Evolutionary conservation across 2,329 filamentous ascomycete species (phyloP).

Genomic region (Arthrobotrys musiformis): DNA sequence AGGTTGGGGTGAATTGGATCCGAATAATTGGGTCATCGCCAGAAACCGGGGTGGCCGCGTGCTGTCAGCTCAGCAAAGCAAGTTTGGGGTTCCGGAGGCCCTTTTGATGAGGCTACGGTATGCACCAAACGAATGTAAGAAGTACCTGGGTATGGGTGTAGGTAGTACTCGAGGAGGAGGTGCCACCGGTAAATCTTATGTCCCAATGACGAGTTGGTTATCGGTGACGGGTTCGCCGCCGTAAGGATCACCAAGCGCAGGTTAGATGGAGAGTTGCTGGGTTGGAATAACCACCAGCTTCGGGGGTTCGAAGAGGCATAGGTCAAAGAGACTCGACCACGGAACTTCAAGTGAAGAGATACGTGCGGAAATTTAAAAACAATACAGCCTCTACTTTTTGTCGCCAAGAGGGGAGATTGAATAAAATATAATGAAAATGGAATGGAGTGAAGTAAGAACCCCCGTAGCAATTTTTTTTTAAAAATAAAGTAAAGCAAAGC

Average conservation of each 20-base stretch:
- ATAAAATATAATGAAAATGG: too few relatives aligned
- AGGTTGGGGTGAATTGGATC: constrained; percentile 39
- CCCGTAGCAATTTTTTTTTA: too few relatives aligned
- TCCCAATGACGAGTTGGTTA: background rate
- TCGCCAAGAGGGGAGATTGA: background rate
- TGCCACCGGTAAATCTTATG: background rate
- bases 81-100: background rate
- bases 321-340: constrained; percentile 8
- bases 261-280: background rate
- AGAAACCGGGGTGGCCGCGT: background rate
- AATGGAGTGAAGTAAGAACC: too few relatives aligned
- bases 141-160: too few relatives aligned
- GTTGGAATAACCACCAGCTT: constrained; percentile 6
- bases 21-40: constrained; percentile 50
- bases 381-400: background rate
- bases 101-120: background rate
- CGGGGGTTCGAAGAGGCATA: constrained; percentile 20
- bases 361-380: background rate
- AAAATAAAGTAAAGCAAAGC: too few relatives aligned
- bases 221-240: background rate
- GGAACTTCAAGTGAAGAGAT: background rate
- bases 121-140: too few relatives aligned
- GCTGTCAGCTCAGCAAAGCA: too few relatives aligned
- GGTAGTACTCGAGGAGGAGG: too few relatives aligned
- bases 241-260: constrained; percentile 10